phyloP scores from a whole-genome alignment of 345 rosid genomes.

The Orychophragmus violaceus region DNA sequence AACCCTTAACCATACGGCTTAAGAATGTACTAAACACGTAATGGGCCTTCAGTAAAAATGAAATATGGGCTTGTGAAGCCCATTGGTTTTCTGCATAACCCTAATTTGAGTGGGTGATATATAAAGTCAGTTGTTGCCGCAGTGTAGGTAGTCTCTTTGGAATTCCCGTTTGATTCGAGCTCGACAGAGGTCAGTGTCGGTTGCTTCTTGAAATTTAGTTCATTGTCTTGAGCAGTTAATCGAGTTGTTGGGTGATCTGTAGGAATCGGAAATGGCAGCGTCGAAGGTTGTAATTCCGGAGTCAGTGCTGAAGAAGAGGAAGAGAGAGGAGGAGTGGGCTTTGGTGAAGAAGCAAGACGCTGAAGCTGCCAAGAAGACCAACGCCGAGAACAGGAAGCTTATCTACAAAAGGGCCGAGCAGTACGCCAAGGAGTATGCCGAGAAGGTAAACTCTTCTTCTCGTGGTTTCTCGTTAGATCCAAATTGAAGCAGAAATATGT shows the following conservation, averaged over 20 bases:
- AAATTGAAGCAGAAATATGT: neutral
- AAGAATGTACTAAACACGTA: neutral
- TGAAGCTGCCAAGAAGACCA: slow-evolving; percentile 49
- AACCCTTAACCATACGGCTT: neutral
- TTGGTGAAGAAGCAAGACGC: slow-evolving; percentile 39
- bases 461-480: neutral
- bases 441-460: slow-evolving; percentile 34
- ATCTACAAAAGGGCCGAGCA: slow-evolving; percentile 52
- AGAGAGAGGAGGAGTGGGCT: slow-evolving; percentile 68
- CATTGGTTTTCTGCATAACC: neutral
- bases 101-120: slow-evolving; percentile 10
- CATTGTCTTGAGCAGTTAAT: neutral
- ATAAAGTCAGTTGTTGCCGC: neutral
- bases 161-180: slow-evolving; percentile 13
- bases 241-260: neutral
- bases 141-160: neutral
- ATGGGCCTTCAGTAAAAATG: neutral
- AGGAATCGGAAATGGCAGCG: slow-evolving; percentile 24
- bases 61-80: neutral
- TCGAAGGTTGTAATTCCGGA: slow-evolving; percentile 54
- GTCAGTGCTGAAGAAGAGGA: slow-evolving; percentile 74
- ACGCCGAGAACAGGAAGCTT: slow-evolving; percentile 47
- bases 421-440: slow-evolving; percentile 52
- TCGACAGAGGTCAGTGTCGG: neutral
- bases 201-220: neutral